These are phyloP conservation scores for Hygrophorus pudorinus DNA, from an alignment of 768 basidiomycete genomes.

Conservation along the genomic window DNA sequence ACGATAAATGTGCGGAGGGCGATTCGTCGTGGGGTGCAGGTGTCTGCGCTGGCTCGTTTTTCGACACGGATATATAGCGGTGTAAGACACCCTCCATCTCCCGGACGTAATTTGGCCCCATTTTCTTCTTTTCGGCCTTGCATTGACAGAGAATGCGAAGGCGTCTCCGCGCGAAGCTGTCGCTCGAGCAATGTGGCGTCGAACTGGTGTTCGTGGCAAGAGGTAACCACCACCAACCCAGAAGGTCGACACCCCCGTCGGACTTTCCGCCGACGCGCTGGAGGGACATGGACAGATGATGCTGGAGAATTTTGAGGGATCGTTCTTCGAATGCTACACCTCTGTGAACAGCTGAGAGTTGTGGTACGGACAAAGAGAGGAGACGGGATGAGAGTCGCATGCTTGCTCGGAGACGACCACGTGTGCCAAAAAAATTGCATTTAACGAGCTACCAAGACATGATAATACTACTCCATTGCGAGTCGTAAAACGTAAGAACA, in stretches of 20 bases:
- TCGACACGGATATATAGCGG: constrained; percentile 29
- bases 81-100: constrained; percentile 87
- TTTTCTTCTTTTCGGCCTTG: constrained; percentile 81
- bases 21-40: neutral
- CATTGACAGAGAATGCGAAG: constrained; percentile 80
- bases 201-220: constrained; percentile 3
- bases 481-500: too few species aligned
- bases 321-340: constrained; percentile 72
- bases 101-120: constrained; percentile 71
- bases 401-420: too few species aligned
- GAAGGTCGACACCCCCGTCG: constrained; percentile 85
- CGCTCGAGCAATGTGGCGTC: neutral
- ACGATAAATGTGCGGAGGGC: neutral
- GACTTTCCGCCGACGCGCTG: constrained; percentile 71
- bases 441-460: too few species aligned
- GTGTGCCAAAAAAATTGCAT: too few species aligned
- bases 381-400: neutral
- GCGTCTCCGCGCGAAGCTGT: constrained; percentile 27
- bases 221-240: constrained; percentile 93
- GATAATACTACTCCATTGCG: too few species aligned
- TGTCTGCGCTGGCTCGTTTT: too few species aligned
- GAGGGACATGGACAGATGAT: constrained; percentile 71
- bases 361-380: neutral
- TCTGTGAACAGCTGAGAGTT: constrained; percentile 22
- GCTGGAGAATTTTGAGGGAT: constrained; percentile 48